phyloP scores from a whole-genome alignment of 2,329 filamentous ascomycete genomes.

The Domatiomyces catenatus region DNA sequence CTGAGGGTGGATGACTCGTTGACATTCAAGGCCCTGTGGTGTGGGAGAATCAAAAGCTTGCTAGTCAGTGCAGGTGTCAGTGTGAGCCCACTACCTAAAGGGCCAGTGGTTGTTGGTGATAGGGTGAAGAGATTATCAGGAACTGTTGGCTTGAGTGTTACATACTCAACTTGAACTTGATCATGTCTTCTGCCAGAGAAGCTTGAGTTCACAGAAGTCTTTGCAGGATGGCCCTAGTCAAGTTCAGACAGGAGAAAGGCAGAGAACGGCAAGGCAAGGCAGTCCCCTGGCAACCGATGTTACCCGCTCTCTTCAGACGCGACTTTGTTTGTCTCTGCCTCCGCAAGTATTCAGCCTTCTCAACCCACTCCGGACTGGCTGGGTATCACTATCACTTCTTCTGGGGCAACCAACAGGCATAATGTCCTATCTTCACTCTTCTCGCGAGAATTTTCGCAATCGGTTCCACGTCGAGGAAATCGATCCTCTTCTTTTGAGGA shows the following conservation, averaged over 20 bases:
- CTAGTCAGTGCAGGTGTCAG: conserved; percentile 81
- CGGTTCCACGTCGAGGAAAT: background rate
- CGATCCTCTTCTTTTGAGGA: background rate
- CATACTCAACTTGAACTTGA: conserved; percentile 13
- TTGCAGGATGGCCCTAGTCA: background rate
- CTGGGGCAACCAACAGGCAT: background rate
- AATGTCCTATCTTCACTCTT: background rate
- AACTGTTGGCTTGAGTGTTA: conserved; percentile 15
- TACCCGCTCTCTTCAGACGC: background rate
- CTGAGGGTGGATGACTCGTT: conserved; percentile 77
- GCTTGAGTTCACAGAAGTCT: background rate
- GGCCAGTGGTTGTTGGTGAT: background rate
- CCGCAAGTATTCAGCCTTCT: background rate
- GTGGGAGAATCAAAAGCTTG: conserved; percentile 79
- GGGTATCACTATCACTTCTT: background rate
- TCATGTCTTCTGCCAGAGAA: background rate
- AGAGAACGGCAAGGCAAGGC: background rate
- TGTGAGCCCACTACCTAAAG: conserved; percentile 42
- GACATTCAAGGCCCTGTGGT: conserved; percentile 77
- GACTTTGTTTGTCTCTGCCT: background rate
- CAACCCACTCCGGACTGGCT: background rate
- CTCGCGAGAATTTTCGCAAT: background rate
- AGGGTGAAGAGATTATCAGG: conserved; percentile 14
- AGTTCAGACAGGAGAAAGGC: background rate
- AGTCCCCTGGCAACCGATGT: background rate